Evolutionary conservation across 2,329 filamentous ascomycete genomes (phyloP), one percentile per base, ranked within the genome.

Genomic region (Sporothrix phasma): DNA sequence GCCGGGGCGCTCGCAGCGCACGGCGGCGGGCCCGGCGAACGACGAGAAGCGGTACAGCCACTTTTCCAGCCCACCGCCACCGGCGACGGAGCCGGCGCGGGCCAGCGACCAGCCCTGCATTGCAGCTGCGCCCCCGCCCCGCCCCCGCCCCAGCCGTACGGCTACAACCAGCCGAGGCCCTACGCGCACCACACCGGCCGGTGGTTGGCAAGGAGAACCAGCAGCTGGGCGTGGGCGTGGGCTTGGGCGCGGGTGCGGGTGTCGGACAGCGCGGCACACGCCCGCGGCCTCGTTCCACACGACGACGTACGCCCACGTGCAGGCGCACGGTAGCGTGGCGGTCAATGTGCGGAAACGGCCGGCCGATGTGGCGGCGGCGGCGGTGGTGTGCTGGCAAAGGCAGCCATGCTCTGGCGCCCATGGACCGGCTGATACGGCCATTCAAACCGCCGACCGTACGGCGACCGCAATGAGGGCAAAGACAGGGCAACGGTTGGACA

Each of bases 391-490:
- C 34, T 2, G 34, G n/a, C n/a, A n/a, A 31, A 39, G 51, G 10
- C n/a, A 15, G 19, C 17, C n/a, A n/a, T n/a, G 10, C 31, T 3
- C 31, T 81, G 37, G 75, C 79, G 47, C 78, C 79, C 0, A 77
- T 84, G 70, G 78, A 81, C 59, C 77, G 76, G 68, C 70, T 84
- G 58, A 76, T 76, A 63, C 83, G 79, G 69, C 83, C 83, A 5
- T 85, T 85, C 64, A 84, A 82, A 72, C 80, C 80, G 49, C 73
- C 84, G 68, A 84, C 81, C 11, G 79, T 84, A 22, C 80, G 78
- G 65, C 76, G 79, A 56, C 47, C 54, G n/a, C 34, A 54, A 13
- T 64, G 26, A 15, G 13, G 15, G 49, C 15, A 15, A 34, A 13
- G 19, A 54, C 5, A n/a, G 3, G 10, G n/a, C n/a, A 24, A 2